Conservation (phyloP, 2,329 filamentous ascomycete species). For the Trichocomaceae sp. region DNA sequence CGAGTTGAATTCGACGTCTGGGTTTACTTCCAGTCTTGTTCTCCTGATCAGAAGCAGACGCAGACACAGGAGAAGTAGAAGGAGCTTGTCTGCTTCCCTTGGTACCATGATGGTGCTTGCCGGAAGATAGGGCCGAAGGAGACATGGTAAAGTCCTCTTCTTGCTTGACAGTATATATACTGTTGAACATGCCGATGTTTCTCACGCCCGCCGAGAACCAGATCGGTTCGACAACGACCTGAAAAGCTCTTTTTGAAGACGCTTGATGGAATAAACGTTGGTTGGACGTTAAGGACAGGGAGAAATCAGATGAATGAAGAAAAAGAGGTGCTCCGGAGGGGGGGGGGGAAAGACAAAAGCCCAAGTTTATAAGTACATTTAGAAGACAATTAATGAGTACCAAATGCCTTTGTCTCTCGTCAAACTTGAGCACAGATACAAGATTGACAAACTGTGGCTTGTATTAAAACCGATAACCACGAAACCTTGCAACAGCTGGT, state of each 20-base stretch:
- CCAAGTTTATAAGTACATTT: not conserved
- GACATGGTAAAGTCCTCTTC: not conserved
- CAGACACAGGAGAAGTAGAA: not conserved
- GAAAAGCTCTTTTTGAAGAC: not conserved
- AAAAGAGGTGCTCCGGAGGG: not conserved
- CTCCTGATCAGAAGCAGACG: not conserved
- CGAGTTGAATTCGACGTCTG: conserved; percentile 19
- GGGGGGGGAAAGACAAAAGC: no score
- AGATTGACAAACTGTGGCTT: not conserved
- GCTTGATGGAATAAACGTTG: not conserved
- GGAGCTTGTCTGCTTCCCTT: not conserved
- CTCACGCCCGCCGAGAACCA: not conserved
- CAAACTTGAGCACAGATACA: not conserved
- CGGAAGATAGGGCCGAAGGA: not conserved
- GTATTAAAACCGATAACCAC: not conserved
- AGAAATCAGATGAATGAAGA: not conserved
- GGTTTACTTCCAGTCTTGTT: not conserved
- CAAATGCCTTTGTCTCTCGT: not conserved
- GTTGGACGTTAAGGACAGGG: no score
- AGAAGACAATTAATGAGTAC: not conserved
- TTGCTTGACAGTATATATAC: not conserved
- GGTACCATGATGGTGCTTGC: not conserved
- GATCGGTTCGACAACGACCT: not conserved
- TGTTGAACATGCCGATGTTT: not conserved
- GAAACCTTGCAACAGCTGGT: no score